Evolutionary conservation across 2,329 filamentous ascomycete genomes (phyloP), one percentile per base, ranked within the genome.

Genomic region (Aspergillus hortae): DNA sequence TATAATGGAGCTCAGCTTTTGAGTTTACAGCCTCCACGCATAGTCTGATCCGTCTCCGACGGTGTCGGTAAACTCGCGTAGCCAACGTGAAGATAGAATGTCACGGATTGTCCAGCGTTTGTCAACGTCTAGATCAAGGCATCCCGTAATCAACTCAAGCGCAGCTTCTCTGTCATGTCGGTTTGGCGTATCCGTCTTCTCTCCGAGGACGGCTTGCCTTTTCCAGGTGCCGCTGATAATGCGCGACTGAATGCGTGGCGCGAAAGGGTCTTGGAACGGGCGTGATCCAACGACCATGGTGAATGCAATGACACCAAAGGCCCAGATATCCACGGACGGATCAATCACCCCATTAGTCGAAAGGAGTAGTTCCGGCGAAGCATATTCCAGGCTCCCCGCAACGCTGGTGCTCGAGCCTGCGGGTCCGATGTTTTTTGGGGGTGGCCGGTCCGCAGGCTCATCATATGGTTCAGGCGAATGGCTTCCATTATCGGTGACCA

Each of bases 321-420:
- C 84, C 85, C 85, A 88, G 2, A 87, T 76, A 61, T 88, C 85
- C 19, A 84, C 82, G 2, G 80, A 78, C 1, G 83, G 70, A 40
- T 73, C 69, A 21, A 80, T 68, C 10, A 76, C 53, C 19, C 71
- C 72, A 35, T 60, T 63, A 4, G 62, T 64, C 4, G 73, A 72
- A 15, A 67, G 63, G 12, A 78, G 67, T 14, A 78, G 62, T 55
- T 79, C 76, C 0, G 76, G 76, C 5, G 76, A 75, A 2, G 76
- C 76, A 70, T 80, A 79, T 56, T 78, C 81, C 17, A 86, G 71
- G 50, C 82, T 86, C 33, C 83, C 84, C 40, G 81, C 81, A 44
- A 85, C 73, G 19, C 77, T 81, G 12, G 79, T 82, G 59, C 78
- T 82, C 15, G 77, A 80, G 12, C 78, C 80, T 7, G 79, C 77